Base-by-base conservation (phyloP, 208 protist genomes). In the Crithidia sp. region DNA sequence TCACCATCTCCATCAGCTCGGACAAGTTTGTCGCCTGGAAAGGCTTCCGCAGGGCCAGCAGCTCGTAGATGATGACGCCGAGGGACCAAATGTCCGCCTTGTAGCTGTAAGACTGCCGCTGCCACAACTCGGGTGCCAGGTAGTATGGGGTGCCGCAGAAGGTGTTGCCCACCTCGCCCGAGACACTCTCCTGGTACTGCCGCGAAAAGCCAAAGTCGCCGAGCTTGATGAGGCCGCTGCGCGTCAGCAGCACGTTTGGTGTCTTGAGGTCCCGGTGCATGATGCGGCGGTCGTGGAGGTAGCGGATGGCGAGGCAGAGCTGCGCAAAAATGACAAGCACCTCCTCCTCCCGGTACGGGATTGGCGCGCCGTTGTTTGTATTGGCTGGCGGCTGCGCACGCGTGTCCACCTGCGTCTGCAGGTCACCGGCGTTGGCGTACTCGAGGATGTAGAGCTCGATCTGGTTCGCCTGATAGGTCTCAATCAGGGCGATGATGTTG, bases 31-130 rank as follows among this genome's bases (percentile, higher is more conserved):
- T 60, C 13, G 75, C 84, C 43, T 76, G 64, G 56, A 96, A 96
- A 1, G 92, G 88, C 61, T 91, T 91, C 61, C 79, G 47, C 41
- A 93, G 56, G 17, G 90, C 77, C 8, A 94, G 80, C 9, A 96
- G 41, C 68, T 96, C 92, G 60, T 94, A 96, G 19, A 94, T 74
- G 39, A 95, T 74, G n/a, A 91, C 85, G 6, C 92, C 92, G 7
- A 98, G 71, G 6, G 91, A 85, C 94, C 94, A 98, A 36, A 98
- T 87, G 54, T 98, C 96, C 3, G 81, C 76, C 81, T 97, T 98
- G 64, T 88, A 74, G 69, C 93, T 95, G 83, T 98, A 98, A 50
- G 84, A 82, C 68, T 95, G 81, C 19, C 89, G 71, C 56, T 88
- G 81, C 84, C 90, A 97, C 19, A 98, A 59, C 77, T 98, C 96